Base-by-base conservation (phyloP, 257 asterid genomes). In the Linaria vulgaris region DNA sequence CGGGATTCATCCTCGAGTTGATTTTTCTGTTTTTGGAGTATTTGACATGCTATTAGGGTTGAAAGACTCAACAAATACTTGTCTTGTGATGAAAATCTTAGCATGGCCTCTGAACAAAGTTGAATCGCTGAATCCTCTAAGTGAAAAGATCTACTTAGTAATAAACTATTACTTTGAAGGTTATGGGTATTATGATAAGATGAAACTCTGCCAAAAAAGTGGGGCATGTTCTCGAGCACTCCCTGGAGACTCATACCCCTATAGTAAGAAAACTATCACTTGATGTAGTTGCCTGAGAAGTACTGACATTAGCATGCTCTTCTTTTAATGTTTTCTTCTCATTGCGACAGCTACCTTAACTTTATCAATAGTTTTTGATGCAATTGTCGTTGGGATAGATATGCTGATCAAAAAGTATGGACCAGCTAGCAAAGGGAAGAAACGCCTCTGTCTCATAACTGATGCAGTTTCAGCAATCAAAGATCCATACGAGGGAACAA, bases 331-430 rank as follows among this genome's bases (percentile, higher is more conserved):
- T 52, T 57, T 55, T 49, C 61, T 57, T 70, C 38, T 64, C 49
- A 53, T 56, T 45, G 30, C 31, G 63, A 38, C 47, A 56, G 63
- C 37, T 70, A 49, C 95, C 95, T 82, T 85, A 81, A 92, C 94
- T 56, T 21, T 25, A 44, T 59, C 19, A 50, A 75, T 76, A 92
- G 99, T 94, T 90, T 86, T 94, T 84, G 99, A 94, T 90, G 99
- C 94, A 48, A 72, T 87, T 77, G 80, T 94, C 75, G 97, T 89
- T 59, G 97, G 87, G 59, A 82, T 89, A 87, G 99, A 92, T 74
- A 83, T 92, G 97, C 63, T 92, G 74, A 87, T 92, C 52, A 89
- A 89, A 72, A 92, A 85, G 76, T 92, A 79, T 56, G 90, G 88
- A 60, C 61, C 69, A 31, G 85, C 96, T 57, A 82, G 63, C 83